A percentile compares a stretch with the other conserved stretches of the same genome.
phyloP scores from a whole-genome alignment of 2,329 filamentous ascomycete genomes.

The Penicillium expansum region DNA sequence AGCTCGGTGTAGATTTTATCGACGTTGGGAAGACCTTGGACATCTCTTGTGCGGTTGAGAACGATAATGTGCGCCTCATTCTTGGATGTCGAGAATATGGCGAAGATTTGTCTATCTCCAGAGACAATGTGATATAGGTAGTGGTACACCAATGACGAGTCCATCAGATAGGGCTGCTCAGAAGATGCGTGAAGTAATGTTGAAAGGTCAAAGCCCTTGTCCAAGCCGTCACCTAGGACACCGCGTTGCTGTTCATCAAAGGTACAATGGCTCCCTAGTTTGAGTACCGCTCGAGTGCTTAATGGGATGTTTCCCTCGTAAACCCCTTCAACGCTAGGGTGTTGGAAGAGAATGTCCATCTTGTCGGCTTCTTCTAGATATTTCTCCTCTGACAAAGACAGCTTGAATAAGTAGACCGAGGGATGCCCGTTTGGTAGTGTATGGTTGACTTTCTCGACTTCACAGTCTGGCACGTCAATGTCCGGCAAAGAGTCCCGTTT shows the following conservation, averaged over 20 bases:
- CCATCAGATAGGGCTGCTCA: slow-evolving; percentile 72
- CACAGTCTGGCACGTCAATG: slow-evolving; percentile 79
- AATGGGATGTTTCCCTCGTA: slow-evolving; percentile 93
- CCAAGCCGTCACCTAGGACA: slow-evolving; percentile 86
- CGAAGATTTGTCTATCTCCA: slow-evolving; percentile 89
- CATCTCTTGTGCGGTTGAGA: slow-evolving; percentile 77
- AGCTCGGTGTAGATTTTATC: slow-evolving; percentile 83
- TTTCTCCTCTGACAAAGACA: slow-evolving; percentile 82
- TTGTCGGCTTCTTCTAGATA: slow-evolving; percentile 84
- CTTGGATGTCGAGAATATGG: slow-evolving; percentile 80
- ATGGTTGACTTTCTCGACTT: slow-evolving; percentile 89
- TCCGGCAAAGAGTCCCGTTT: slow-evolving; percentile 84
- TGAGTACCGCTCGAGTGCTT: slow-evolving; percentile 79
- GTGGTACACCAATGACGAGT: slow-evolving; percentile 74
- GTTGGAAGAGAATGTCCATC: slow-evolving; percentile 78
- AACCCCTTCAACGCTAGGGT: slow-evolving; percentile 92
- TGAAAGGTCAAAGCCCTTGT: slow-evolving; percentile 86
- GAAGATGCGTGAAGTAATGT: slow-evolving; percentile 66
- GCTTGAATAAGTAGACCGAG: slow-evolving; percentile 89
- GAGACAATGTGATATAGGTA: slow-evolving; percentile 91
- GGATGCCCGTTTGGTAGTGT: slow-evolving; percentile 93
- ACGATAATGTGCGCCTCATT: slow-evolving; percentile 82
- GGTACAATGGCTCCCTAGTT: slow-evolving; percentile 85
- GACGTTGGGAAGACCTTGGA: slow-evolving; percentile 84
- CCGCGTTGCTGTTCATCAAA: slow-evolving; percentile 89